Percentiles rank a stretch among this genome's conserved stretches.
phyloP scores from a whole-genome alignment of 306 rosid species.

The Rubus parviflorus region DNA sequence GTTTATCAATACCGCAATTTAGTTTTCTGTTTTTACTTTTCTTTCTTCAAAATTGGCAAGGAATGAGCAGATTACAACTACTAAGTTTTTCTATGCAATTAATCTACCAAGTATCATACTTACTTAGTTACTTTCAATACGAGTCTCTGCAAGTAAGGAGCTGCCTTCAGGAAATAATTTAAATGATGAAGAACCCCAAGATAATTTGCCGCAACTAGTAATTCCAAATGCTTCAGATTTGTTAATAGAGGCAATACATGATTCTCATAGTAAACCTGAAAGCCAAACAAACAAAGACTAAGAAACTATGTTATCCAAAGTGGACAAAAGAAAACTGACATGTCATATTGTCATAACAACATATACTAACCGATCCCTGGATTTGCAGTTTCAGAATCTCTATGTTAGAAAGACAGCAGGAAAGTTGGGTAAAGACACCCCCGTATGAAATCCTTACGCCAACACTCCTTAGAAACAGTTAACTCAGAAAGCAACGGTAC shows the following conservation, averaged over 20 bases:
- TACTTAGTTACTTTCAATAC: not conserved
- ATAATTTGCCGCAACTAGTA: not conserved
- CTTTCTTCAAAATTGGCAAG: not conserved
- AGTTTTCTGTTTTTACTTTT: not conserved
- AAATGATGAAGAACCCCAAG: not conserved
- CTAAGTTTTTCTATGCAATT: not conserved
- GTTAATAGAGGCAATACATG: not conserved
- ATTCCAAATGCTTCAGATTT: constrained; percentile 8
- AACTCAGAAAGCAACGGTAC: not conserved
- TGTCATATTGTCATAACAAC: not conserved
- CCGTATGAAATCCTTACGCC: not conserved
- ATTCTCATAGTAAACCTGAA: not conserved
- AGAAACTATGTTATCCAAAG: not conserved
- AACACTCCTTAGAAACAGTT: not conserved
- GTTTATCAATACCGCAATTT: not conserved
- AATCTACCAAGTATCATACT: not conserved
- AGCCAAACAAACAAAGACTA: not conserved
- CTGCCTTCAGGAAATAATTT: not conserved
- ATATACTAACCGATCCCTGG: not conserved
- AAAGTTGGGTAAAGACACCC: not conserved
- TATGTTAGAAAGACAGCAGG: not conserved
- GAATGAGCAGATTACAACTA: not conserved
- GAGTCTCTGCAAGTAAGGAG: not conserved
- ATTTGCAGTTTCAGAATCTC: not conserved
- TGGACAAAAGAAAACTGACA: not conserved